These are phyloP conservation scores for Podila horticola DNA, from an alignment of 192 early-diverging fungal species.

Conservation along the genomic window DNA sequence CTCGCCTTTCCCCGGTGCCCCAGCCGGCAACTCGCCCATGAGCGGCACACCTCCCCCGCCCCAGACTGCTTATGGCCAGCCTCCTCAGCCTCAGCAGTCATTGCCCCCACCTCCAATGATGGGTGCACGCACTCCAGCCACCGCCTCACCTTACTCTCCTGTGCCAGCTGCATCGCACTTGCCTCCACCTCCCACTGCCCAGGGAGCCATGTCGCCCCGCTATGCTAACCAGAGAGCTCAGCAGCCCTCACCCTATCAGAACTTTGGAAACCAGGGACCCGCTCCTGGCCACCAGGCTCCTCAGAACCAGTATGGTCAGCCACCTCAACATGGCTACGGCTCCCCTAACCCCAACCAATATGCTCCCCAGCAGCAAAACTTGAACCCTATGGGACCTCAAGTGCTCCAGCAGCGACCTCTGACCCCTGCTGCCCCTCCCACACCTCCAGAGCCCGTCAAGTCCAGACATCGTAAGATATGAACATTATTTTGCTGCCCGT, in stretches of 20 bases:
- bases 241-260: constrained; percentile 22
- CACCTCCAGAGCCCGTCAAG: constrained; percentile 58
- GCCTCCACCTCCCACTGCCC: constrained; percentile 29
- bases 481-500: background rate
- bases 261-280: constrained; percentile 22
- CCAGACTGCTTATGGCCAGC: constrained; percentile 38
- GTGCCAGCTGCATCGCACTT: constrained; percentile 49
- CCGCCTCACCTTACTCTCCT: constrained; percentile 48
- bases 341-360: constrained; percentile 24
- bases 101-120: constrained; percentile 49
- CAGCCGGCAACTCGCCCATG: constrained; percentile 46
- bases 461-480: constrained; percentile 63
- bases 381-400: constrained; percentile 35
- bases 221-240: constrained; percentile 42
- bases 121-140: constrained; percentile 35
- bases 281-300: constrained; percentile 29
- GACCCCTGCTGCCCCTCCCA: constrained; percentile 55
- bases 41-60: constrained; percentile 54
- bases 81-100: constrained; percentile 32
- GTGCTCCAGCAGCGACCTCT: constrained; percentile 48
- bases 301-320: constrained; percentile 40
- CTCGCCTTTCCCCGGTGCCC: constrained; percentile 52
- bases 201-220: constrained; percentile 41
- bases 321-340: constrained; percentile 28
- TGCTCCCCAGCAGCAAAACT: constrained; percentile 19